These are phyloP conservation scores for Rosa persica DNA, from an alignment of 306 rosid species.

Conservation along the genomic window DNA sequence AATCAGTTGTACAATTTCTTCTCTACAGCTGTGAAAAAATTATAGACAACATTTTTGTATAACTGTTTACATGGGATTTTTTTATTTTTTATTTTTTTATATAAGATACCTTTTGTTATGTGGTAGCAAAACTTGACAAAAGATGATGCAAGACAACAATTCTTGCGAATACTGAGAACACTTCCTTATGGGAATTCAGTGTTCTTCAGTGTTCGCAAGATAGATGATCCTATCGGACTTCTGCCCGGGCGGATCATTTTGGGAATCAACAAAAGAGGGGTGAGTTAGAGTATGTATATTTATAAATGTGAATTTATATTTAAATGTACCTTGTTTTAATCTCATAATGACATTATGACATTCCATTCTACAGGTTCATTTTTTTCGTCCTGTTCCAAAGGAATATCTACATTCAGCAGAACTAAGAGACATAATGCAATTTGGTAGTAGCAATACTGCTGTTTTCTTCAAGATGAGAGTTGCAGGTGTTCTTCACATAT, in stretches of 20 bases:
- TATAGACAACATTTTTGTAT: neutral
- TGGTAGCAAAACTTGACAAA: constrained; percentile 72
- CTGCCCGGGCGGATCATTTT: constrained; percentile 86
- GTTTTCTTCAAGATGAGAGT: constrained; percentile 98
- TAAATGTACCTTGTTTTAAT: neutral
- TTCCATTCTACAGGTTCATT: constrained; percentile 61
- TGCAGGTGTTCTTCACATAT: constrained; percentile 95
- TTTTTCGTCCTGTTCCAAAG: constrained; percentile 95
- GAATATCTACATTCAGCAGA: constrained; percentile 96
- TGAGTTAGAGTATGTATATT: constrained; percentile 27
- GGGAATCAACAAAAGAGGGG: constrained; percentile 98
- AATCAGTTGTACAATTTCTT: neutral
- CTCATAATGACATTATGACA: neutral
- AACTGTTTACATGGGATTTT: neutral
- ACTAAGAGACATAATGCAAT: constrained; percentile 95
- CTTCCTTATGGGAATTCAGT: constrained; percentile 94
- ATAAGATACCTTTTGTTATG: neutral
- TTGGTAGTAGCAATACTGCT: constrained; percentile 95
- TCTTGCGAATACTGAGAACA: constrained; percentile 74
- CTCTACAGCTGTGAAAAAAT: neutral
- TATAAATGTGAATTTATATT: neutral
- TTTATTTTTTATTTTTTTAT: neutral
- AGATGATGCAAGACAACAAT: constrained; percentile 94
- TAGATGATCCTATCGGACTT: constrained; percentile 96
- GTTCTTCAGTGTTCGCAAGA: constrained; percentile 86